phyloP scores from a whole-genome alignment of 2,329 filamentous ascomycete genomes.

The Sporothrix humicola region DNA sequence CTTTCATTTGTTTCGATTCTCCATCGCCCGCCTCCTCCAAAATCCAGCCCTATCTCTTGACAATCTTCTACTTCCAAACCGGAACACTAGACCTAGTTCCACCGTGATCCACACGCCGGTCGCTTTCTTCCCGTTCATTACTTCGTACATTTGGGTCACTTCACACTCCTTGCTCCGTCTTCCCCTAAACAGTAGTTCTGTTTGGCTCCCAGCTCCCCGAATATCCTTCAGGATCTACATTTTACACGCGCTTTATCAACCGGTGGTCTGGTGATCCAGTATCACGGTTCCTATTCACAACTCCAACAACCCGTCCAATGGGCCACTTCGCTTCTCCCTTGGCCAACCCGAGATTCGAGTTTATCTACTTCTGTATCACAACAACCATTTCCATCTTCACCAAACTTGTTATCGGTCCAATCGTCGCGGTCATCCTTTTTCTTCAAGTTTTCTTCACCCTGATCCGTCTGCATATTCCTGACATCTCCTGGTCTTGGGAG shows the following conservation, averaged over 20 bases:
- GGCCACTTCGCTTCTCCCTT: constrained; percentile 22
- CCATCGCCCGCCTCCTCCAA: background rate
- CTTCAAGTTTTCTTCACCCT: background rate
- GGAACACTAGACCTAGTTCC: background rate
- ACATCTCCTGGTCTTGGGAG: background rate
- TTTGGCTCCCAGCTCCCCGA: background rate
- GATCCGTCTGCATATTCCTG: background rate
- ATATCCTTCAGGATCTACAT: background rate
- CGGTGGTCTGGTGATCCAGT: background rate
- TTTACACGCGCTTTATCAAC: background rate
- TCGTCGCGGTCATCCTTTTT: background rate
- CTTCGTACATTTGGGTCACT: too few relatives aligned
- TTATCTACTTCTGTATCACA: constrained; percentile 3
- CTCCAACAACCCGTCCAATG: background rate
- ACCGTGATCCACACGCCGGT: background rate
- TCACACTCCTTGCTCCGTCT: background rate
- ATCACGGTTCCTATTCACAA: background rate
- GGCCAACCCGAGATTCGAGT: constrained; percentile 6
- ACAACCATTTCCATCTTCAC: background rate
- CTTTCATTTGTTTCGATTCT: background rate
- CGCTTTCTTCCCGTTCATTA: background rate
- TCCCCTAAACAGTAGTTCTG: background rate
- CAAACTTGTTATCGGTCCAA: constrained; percentile 10
- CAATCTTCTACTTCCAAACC: constrained; percentile 14
- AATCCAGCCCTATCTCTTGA: background rate